These are phyloP conservation scores for Tuber brumale DNA, from an alignment of 495 filamentous ascomycete genomes.

Conservation along the genomic window DNA sequence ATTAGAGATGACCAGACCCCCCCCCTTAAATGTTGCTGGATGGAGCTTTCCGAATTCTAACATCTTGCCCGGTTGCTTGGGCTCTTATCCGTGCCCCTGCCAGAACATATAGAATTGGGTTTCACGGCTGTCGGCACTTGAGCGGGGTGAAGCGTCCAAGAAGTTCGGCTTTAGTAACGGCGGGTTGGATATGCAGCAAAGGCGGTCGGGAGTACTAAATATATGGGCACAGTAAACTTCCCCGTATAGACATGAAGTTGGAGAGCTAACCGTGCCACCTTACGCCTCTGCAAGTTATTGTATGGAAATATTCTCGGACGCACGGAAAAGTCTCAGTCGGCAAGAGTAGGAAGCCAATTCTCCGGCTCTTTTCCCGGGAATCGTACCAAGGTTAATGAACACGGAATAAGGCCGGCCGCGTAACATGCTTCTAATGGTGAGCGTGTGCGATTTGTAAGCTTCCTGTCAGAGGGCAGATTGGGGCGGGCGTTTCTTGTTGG, in stretches of 20 bases:
- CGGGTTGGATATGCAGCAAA: not conserved
- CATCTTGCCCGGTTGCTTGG: not conserved
- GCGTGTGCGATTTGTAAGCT: not conserved
- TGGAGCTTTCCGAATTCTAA: not conserved
- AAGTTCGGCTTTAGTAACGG: not conserved
- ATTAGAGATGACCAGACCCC: not conserved
- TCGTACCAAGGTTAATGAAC: not conserved
- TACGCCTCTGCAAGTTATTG: not conserved
- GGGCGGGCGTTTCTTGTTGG: not conserved
- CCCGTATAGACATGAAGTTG: not conserved
- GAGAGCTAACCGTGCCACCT: not conserved
- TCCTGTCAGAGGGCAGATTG: not conserved
- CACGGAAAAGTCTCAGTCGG: not conserved
- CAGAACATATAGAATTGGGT: not conserved
- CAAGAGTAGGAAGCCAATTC: not conserved
- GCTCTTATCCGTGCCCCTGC: not conserved
- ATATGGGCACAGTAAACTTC: not conserved
- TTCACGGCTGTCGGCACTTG: not conserved
- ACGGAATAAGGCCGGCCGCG: not conserved
- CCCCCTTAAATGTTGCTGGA: not conserved
- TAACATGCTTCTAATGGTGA: not conserved
- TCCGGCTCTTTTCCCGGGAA: not conserved
- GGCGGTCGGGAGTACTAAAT: not conserved
- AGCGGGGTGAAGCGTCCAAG: not conserved
- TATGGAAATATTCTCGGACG: not conserved